phyloP scores from a whole-genome alignment of 306 rosid genomes.

The Cucurbita pepo region DNA sequence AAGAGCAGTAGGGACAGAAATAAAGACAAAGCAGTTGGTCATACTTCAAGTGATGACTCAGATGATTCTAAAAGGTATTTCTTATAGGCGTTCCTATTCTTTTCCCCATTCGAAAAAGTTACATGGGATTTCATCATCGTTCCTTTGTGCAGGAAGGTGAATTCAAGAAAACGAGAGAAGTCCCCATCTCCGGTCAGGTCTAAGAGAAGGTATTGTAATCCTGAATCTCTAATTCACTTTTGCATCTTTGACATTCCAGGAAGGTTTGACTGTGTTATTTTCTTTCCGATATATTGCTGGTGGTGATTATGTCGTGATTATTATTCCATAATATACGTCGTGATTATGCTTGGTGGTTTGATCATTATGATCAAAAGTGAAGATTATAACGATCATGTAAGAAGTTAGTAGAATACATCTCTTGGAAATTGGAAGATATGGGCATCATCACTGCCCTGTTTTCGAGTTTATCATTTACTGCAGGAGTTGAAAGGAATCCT shows the following conservation, averaged over 20 bases:
- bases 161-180: conserved; percentile 51
- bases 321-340: too few species aligned
- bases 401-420: background rate
- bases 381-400: background rate
- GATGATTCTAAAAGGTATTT: conserved; percentile 69
- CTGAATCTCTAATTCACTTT: background rate
- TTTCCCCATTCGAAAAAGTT: background rate
- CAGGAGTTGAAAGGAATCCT: background rate
- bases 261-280: background rate
- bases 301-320: too few species aligned
- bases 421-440: background rate
- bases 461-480: background rate
- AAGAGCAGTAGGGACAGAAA: conserved; percentile 55
- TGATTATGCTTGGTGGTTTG: background rate
- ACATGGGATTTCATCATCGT: conserved; percentile 13
- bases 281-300: too few species aligned
- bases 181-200: conserved; percentile 83
- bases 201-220: conserved; percentile 56
- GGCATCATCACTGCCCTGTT: background rate
- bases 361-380: background rate
- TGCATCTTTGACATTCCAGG: background rate
- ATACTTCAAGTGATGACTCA: conserved; percentile 67
- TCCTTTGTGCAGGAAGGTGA: conserved; percentile 54
- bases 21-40: conserved; percentile 25
- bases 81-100: conserved; percentile 3